Base-by-base conservation (phyloP, 1,284 basidiomycete genomes). In the Apiotrichum laibachii region DNA sequence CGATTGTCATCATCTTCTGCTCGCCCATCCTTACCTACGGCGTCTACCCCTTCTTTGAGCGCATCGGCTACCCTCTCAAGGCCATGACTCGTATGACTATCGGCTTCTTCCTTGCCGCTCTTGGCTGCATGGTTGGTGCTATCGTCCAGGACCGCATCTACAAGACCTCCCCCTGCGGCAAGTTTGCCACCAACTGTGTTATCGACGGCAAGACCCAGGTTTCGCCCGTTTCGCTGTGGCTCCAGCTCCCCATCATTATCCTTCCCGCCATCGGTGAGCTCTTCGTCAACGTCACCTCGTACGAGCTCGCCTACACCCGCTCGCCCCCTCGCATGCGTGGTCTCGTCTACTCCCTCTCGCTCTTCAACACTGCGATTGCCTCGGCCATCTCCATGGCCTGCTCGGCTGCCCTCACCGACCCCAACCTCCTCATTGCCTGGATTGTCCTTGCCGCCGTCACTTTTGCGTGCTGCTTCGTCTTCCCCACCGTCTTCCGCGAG, bases 81-180 rank as follows among this genome's bases (percentile, higher is more conserved):
- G 69, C 72, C 49, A 73, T 71, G 68, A 68, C 65, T 31, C 61
- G 67, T 50, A 67, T 73, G 64, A 62, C 45, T 12, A 69, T 71
- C 50, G 74, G 74, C 53, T 75, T 72, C 65, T 43, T 72, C 52
- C 64, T 76, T 21, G 80, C 71, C 45, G 71, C 73, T 46, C 53
- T 77, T 49, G 69, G 69, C 65, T 78, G 78, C 72, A 71, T 80
- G 65, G 73, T 76, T 65, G 77, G 76, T 19, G 78, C 80, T 15
- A 77, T 82, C 49, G 58, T 81, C 22, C 81, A 82, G 65, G 74
- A 76, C 72, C 70, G 73, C 65, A 80, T 82, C 60, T 82, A 82
- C 73, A 56, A 72, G 62, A 72, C 63, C 8, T 78, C 75, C 31
- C 72, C 75, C 1, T 82, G 81, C 62, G 80, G 80, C 22, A 69